These are phyloP conservation scores for Globisporangium solare DNA, from an alignment of 352 stramenopile species.

Conservation along the genomic window DNA sequence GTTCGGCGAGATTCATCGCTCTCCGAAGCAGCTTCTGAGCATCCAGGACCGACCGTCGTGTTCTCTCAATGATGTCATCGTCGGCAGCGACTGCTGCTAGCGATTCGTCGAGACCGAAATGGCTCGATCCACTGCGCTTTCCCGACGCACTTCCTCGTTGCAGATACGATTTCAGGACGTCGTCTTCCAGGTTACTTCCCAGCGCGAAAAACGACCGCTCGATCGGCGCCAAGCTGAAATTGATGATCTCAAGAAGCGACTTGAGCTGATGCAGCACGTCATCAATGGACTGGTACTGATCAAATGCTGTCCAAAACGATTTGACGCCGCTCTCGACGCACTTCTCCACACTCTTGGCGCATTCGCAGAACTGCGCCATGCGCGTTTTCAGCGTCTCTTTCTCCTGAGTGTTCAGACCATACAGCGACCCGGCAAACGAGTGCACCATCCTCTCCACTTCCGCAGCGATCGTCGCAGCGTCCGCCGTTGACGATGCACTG, in stretches of 20 bases:
- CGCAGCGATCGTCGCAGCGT: slow-evolving; percentile 21
- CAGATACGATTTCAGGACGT: slow-evolving; percentile 36
- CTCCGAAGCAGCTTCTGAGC: slow-evolving; percentile 62
- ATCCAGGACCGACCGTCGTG: slow-evolving; percentile 52
- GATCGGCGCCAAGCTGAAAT: slow-evolving; percentile 60
- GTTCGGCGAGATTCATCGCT: slow-evolving; percentile 57
- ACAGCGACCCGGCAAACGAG: slow-evolving; percentile 55
- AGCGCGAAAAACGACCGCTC: slow-evolving; percentile 67
- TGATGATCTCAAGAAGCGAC: slow-evolving; percentile 61
- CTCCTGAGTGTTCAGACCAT: slow-evolving; percentile 58
- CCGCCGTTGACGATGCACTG: slow-evolving; percentile 18
- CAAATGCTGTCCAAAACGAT: slow-evolving; percentile 60
- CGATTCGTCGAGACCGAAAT: neutral
- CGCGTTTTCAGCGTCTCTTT: slow-evolving; percentile 44
- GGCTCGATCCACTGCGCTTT: slow-evolving; percentile 1
- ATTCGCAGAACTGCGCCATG: slow-evolving; percentile 49
- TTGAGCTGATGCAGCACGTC: slow-evolving; percentile 75
- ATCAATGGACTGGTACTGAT: slow-evolving; percentile 66
- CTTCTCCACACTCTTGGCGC: slow-evolving; percentile 34
- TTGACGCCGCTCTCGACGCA: slow-evolving; percentile 48
- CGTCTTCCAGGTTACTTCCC: slow-evolving; percentile 62
- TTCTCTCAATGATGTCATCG: slow-evolving; percentile 58
- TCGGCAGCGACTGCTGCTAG: slow-evolving; percentile 5
- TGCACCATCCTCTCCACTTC: slow-evolving; percentile 54
- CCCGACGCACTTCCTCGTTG: slow-evolving; percentile 2